phyloP scores from a whole-genome alignment of 306 rosid species.

The Carpinus viminea region DNA sequence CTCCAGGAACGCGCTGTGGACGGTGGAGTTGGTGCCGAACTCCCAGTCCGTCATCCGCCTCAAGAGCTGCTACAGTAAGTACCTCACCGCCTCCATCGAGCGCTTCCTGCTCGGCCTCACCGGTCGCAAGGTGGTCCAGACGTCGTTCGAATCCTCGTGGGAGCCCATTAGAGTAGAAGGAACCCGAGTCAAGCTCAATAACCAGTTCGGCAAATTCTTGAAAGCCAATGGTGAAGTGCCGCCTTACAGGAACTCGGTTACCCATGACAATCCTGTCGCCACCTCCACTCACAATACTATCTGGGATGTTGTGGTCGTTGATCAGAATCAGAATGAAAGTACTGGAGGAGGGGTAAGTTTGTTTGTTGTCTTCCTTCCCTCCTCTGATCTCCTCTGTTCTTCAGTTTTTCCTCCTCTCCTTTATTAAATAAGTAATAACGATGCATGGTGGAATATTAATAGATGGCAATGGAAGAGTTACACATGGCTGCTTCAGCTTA shows the following conservation, averaged over 20 bases:
- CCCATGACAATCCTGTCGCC: constrained; percentile 77
- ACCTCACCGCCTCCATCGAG: constrained; percentile 73
- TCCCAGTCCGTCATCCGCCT: constrained; percentile 64
- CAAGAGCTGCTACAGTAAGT: constrained; percentile 77
- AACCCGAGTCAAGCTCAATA: constrained; percentile 56
- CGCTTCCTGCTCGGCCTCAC: constrained; percentile 80
- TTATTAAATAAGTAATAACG: too few species aligned
- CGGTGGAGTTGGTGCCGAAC: constrained; percentile 53
- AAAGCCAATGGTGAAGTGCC: constrained; percentile 87
- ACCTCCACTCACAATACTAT: constrained; percentile 70
- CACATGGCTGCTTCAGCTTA: too few species aligned
- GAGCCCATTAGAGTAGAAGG: constrained; percentile 67
- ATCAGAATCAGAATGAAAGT: constrained; percentile 4
- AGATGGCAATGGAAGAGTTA: too few species aligned
- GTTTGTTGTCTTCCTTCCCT: too few species aligned
- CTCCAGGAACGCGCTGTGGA: constrained; percentile 65
- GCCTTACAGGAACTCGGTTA: constrained; percentile 85
- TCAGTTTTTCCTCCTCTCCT: too few species aligned
- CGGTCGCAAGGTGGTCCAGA: constrained; percentile 75
- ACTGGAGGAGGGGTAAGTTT: too few species aligned
- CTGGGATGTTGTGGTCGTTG: constrained; percentile 76
- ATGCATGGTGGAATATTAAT: too few species aligned
- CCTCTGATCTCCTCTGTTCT: too few species aligned
- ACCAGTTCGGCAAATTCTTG: constrained; percentile 72
- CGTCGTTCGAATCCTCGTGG: constrained; percentile 91